Percentiles rank a stretch among this genome's conserved stretches.
Evolutionary conservation across 2,329 filamentous ascomycete genomes (phyloP).

Genomic region (Intubia oerlemansii): DNA sequence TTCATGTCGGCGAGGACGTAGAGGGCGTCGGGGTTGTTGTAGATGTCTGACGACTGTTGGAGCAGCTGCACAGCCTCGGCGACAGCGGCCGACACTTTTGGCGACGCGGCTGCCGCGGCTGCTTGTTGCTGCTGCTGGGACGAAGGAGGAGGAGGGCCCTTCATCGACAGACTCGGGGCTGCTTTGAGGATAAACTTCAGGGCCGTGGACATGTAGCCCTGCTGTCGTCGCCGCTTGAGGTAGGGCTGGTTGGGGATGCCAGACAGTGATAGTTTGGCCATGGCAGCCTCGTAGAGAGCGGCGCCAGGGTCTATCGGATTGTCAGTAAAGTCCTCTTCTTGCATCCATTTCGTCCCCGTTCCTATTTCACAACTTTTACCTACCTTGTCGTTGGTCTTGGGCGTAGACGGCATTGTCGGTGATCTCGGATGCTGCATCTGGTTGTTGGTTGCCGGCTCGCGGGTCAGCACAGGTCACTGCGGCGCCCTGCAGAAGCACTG

Average conservation of each 20-base stretch:
- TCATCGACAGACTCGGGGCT: slow-evolving; percentile 27
- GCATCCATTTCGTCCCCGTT: too few relatives aligned
- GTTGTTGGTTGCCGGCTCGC: too few relatives aligned
- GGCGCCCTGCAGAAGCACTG: slow-evolving; percentile 9
- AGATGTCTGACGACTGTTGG: slow-evolving; percentile 27
- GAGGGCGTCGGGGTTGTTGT: slow-evolving; percentile 61
- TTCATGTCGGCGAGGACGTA: slow-evolving; percentile 85
- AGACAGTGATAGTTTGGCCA: slow-evolving; percentile 25
- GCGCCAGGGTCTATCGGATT: slow-evolving; percentile 17
- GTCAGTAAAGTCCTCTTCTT: too few relatives aligned
- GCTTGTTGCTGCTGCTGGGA: slow-evolving; percentile 1
- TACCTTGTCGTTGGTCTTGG: too few relatives aligned
- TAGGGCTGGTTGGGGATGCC: slow-evolving; percentile 25
- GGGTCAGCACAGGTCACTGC: slow-evolving; percentile 4
- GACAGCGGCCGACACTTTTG: slow-evolving; percentile 19
- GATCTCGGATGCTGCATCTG: background rate
- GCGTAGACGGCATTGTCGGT: slow-evolving; percentile 4
- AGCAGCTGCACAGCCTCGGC: slow-evolving; percentile 29
- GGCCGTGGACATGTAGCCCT: slow-evolving; percentile 20
- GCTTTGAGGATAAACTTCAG: slow-evolving; percentile 24
- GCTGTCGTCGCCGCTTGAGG: slow-evolving; percentile 21
- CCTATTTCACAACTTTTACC: too few relatives aligned
- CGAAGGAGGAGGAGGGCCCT: slow-evolving; percentile 16
- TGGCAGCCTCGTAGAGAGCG: slow-evolving; percentile 30
- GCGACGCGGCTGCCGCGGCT: slow-evolving; percentile 15